These are phyloP conservation scores for Geranium incanum DNA, from an alignment of 441 rosid genomes.

Conservation along the genomic window DNA sequence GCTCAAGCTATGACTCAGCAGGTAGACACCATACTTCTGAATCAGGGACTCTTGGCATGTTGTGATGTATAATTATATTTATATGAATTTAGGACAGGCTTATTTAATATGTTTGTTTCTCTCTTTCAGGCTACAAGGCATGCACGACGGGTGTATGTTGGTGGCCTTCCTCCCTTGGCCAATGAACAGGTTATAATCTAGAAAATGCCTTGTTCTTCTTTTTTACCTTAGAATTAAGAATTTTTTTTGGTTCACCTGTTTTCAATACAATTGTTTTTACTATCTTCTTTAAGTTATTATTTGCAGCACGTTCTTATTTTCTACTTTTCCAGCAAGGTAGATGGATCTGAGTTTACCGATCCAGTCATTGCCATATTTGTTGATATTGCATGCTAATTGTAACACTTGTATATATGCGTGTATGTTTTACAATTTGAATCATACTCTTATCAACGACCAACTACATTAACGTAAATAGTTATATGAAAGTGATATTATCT, in stretches of 20 bases:
- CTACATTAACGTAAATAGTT: neutral
- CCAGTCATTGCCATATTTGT: neutral
- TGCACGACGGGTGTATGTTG: slow-evolving; percentile 34
- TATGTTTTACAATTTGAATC: too few species aligned
- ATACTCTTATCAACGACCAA: too few species aligned
- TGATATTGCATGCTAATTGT: neutral
- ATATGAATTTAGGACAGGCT: neutral
- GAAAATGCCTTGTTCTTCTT: neutral
- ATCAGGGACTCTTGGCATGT: neutral
- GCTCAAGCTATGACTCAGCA: slow-evolving; percentile 34
- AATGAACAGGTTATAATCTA: slow-evolving; percentile 28
- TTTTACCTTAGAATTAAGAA: neutral
- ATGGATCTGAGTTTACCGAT: neutral
- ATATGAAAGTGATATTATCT: neutral
- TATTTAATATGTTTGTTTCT: slow-evolving; percentile 11
- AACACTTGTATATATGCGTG: neutral
- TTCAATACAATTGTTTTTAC: neutral
- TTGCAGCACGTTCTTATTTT: neutral
- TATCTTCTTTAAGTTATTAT: neutral
- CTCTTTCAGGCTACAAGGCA: slow-evolving; percentile 29
- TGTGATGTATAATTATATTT: neutral
- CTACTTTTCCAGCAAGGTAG: neutral
- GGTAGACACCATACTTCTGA: slow-evolving; percentile 7
- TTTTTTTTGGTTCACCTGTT: neutral
- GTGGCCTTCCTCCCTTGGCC: slow-evolving; percentile 31